A percentile compares a stretch with the other conserved stretches of the same genome.
Conservation (phyloP, 2,329 filamentous ascomycete genomes). For the Colletotrichum sp. region DNA sequence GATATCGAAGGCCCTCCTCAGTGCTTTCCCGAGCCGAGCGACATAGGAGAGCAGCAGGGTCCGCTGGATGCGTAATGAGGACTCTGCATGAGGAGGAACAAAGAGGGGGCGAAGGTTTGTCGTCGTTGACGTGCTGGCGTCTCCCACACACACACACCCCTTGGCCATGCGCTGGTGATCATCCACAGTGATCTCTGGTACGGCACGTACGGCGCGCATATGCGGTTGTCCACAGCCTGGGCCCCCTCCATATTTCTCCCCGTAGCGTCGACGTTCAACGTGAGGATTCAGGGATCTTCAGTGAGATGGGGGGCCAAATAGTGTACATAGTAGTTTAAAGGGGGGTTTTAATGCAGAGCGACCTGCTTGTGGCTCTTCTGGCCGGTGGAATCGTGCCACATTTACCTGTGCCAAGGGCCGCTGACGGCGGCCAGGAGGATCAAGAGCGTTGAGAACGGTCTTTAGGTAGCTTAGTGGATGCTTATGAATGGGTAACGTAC, state of each 20-base stretch:
- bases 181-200: constrained; percentile 20
- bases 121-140: constrained; percentile 13
- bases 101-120: not conserved
- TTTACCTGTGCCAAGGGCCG: constrained; percentile 7
- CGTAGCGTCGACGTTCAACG: not conserved
- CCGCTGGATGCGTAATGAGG: not conserved
- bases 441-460: not conserved
- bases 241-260: not conserved
- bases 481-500: not conserved
- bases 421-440: not conserved
- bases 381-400: not conserved
- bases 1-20: not conserved
- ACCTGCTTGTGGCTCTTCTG: not conserved
- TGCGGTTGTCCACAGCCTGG: not conserved
- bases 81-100: not conserved
- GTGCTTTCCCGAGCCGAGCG: not conserved
- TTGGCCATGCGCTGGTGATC: constrained; percentile 16
- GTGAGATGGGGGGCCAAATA: constrained; percentile 9
- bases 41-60: not conserved
- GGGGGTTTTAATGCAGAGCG: not conserved
- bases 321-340: not conserved
- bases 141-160: not conserved
- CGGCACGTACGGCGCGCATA: constrained; percentile 17
- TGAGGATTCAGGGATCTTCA: constrained; percentile 5
- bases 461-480: not conserved